Evolutionary conservation across 2,329 filamentous ascomycete species (phyloP).

Genomic region (Didymella keratinophila): DNA sequence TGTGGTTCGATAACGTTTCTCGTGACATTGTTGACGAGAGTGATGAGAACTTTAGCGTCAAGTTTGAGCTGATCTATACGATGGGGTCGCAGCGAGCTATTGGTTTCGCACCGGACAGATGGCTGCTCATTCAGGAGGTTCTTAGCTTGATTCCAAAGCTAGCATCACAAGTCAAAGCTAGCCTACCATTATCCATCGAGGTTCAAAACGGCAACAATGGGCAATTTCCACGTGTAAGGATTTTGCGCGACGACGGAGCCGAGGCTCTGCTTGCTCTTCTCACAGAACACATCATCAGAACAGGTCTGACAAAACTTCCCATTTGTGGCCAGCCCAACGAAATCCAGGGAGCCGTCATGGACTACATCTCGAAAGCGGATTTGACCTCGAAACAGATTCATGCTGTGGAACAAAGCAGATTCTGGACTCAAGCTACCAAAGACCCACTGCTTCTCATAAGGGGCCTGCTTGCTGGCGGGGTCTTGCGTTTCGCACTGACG

Average conservation of each 20-base stretch:
- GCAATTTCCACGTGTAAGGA: conserved; percentile 59
- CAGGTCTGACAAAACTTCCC: conserved; percentile 57
- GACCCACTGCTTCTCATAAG: conserved; percentile 59
- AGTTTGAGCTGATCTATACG: conserved; percentile 70
- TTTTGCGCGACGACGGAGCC: conserved; percentile 55
- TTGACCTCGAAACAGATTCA: conserved; percentile 44
- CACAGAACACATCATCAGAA: conserved; percentile 51
- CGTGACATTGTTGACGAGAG: conserved; percentile 71
- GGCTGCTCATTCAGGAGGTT: conserved; percentile 64
- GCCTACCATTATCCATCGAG: conserved; percentile 55
- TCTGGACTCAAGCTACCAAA: conserved; percentile 51
- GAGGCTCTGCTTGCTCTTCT: conserved; percentile 37
- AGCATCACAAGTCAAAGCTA: conserved; percentile 37
- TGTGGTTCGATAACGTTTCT: too few relatives aligned
- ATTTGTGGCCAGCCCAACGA: conserved; percentile 48
- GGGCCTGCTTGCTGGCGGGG: conserved; percentile 63
- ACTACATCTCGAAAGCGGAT: conserved; percentile 56
- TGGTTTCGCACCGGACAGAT: conserved; percentile 64
- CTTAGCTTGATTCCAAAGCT: conserved; percentile 55
- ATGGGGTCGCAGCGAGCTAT: conserved; percentile 62
- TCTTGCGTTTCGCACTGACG: conserved; percentile 62
- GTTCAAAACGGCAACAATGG: conserved; percentile 43
- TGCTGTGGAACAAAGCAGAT: conserved; percentile 23
- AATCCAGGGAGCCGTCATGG: conserved; percentile 45
- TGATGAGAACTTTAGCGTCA: conserved; percentile 68